These are phyloP conservation scores for Boletus sp. DNA, from an alignment of 768 basidiomycete genomes.

Conservation along the genomic window DNA sequence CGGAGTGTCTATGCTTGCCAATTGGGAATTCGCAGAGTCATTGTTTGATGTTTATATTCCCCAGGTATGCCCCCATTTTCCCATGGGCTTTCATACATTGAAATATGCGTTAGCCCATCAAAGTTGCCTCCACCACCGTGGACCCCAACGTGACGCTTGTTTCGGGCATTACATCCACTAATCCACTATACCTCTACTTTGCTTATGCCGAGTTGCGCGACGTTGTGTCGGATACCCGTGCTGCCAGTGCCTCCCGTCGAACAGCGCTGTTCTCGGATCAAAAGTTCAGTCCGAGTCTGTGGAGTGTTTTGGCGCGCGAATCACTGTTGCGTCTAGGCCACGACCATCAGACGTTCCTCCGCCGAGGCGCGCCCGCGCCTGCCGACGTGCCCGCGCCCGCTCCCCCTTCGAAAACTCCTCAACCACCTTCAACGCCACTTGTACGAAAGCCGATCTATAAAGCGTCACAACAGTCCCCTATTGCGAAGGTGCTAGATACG, in stretches of 20 bases:
- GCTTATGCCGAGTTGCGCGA: slow-evolving; percentile 62
- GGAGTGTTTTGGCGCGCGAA: slow-evolving; percentile 58
- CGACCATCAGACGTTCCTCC: slow-evolving; percentile 66
- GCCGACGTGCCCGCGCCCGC: slow-evolving; percentile 20
- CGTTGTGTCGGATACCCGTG: slow-evolving; percentile 43
- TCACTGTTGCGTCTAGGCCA: slow-evolving; percentile 57
- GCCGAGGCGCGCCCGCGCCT: slow-evolving; percentile 44
- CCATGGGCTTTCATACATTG: background rate
- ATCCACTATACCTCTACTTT: slow-evolving; percentile 53
- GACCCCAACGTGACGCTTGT: slow-evolving; percentile 57
- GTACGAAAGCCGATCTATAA: slow-evolving; percentile 41
- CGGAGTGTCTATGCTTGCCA: slow-evolving; percentile 46
- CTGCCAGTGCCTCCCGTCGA: slow-evolving; percentile 42
- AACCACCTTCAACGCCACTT: slow-evolving; percentile 35
- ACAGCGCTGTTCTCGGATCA: slow-evolving; percentile 65
- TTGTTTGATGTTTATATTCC: slow-evolving; percentile 59
- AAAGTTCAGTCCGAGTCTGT: slow-evolving; percentile 59
- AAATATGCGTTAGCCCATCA: slow-evolving; percentile 40
- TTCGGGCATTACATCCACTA: slow-evolving; percentile 58
- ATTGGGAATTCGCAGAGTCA: slow-evolving; percentile 62
- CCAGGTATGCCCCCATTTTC: slow-evolving; percentile 38
- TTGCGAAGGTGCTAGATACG: slow-evolving; percentile 49
- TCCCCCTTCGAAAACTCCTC: slow-evolving; percentile 24
- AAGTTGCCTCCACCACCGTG: slow-evolving; percentile 41
- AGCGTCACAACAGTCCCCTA: slow-evolving; percentile 44